phyloP scores from a whole-genome alignment of 164 flowering plant species.

The Magnolia officinalis region DNA sequence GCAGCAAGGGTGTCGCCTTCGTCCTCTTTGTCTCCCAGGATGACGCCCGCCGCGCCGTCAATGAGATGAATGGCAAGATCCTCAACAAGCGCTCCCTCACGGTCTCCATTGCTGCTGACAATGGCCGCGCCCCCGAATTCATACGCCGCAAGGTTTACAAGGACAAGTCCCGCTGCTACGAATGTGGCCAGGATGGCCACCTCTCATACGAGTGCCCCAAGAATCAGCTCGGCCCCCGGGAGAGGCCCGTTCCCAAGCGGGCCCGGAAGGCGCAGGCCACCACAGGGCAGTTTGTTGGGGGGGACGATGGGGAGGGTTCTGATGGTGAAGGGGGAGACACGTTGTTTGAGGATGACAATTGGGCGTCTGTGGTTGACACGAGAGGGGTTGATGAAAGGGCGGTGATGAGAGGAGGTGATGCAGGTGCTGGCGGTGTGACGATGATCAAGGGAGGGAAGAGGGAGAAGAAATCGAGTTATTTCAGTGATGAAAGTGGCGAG shows the following conservation, averaged over 20 bases:
- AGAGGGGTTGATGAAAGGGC: conserved; percentile 61
- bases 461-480: conserved; percentile 60
- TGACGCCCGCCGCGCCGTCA: conserved; percentile 64
- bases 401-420: conserved; percentile 9
- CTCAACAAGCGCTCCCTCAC: conserved; percentile 64
- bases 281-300: conserved; percentile 3
- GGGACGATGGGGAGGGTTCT: conserved; percentile 13
- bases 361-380: conserved; percentile 83
- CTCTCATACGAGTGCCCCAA: conserved; percentile 85
- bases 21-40: conserved; percentile 63
- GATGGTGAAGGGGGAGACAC: conserved; percentile 32
- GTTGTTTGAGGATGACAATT: conserved; percentile 61
- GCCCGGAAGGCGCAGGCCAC: conserved; percentile 30
- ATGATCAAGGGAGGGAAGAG: conserved; percentile 36
- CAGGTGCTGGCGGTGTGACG: conserved; percentile 2
- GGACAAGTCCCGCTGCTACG: conserved; percentile 89
- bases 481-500: conserved; percentile 89
- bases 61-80: conserved; percentile 62
- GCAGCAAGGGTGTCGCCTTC: conserved; percentile 83
- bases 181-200: conserved; percentile 86
- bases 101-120: conserved; percentile 75
- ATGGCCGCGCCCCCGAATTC: conserved; percentile 84
- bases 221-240: conserved; percentile 75
- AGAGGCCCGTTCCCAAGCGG: conserved; percentile 57
- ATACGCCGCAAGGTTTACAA: conserved; percentile 68